These are phyloP conservation scores for Gentiana dahurica DNA, from an alignment of 257 asterid species.

Conservation along the genomic window DNA sequence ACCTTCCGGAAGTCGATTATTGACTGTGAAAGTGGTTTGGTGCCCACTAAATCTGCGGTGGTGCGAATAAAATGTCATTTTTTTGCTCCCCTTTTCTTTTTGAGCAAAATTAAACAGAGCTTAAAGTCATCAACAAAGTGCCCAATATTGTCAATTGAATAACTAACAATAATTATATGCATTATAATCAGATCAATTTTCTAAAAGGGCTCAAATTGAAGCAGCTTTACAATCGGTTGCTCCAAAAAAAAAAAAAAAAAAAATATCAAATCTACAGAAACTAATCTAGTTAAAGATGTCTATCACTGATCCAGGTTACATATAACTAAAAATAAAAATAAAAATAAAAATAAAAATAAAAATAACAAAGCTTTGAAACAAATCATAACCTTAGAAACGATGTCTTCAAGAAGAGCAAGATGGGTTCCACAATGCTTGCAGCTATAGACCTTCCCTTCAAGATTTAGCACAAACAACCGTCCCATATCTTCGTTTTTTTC, in stretches of 20 bases:
- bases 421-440: slow-evolving; percentile 88
- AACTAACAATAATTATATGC: too few relatives aligned
- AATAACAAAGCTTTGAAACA: neutral
- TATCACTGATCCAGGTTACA: neutral
- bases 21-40: too few relatives aligned
- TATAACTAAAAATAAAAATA: neutral
- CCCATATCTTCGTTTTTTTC: slow-evolving; percentile 37
- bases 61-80: too few relatives aligned
- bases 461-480: slow-evolving; percentile 51
- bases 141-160: too few relatives aligned
- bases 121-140: too few relatives aligned
- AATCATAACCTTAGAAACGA: slow-evolving; percentile 59
- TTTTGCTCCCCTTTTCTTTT: too few relatives aligned
- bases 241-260: neutral
- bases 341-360: neutral
- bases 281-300: slow-evolving; percentile 1
- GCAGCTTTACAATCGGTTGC: neutral
- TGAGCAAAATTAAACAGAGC: too few relatives aligned
- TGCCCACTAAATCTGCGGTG: too few relatives aligned
- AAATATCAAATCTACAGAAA: slow-evolving; percentile 1
- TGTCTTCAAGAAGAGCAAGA: slow-evolving; percentile 56
- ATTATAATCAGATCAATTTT: too few relatives aligned
- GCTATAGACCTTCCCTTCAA: slow-evolving; percentile 77
- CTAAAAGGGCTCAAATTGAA: too few relatives aligned
- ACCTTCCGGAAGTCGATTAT: too few relatives aligned